phyloP scores from a whole-genome alignment of 805 yeast species.

The Wickerhamia fluorescens region DNA sequence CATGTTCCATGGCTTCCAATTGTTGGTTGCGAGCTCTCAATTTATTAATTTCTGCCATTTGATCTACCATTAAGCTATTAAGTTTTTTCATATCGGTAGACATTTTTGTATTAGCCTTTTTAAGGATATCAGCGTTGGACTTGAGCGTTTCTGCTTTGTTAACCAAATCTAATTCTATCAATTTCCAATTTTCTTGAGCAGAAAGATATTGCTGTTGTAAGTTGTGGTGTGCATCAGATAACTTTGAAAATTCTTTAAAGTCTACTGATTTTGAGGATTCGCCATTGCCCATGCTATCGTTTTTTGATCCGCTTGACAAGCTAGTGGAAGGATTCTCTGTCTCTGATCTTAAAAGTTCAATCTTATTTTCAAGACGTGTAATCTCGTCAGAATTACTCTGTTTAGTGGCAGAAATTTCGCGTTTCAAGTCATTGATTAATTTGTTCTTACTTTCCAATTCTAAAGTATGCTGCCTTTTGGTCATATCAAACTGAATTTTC shows the following conservation, averaged over 20 bases:
- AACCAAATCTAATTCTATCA: conserved; percentile 63
- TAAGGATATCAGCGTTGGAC: conserved; percentile 20
- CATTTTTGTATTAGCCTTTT: conserved; percentile 21
- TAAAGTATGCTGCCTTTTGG: conserved; percentile 22
- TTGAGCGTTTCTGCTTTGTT: conserved; percentile 35
- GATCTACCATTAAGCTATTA: conserved; percentile 8
- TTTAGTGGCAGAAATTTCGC: conserved; percentile 26
- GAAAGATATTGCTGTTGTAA: conserved; percentile 66
- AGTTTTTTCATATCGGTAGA: conserved; percentile 29
- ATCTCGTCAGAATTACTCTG: conserved; percentile 28
- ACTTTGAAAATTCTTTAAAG: conserved; percentile 36
- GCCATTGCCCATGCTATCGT: not conserved
- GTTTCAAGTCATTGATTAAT: conserved; percentile 23
- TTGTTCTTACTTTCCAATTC: conserved; percentile 27
- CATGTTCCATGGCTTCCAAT: conserved; percentile 20
- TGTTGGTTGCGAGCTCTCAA: conserved; percentile 11
- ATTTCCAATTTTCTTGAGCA: conserved; percentile 77
- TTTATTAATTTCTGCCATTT: conserved; percentile 9
- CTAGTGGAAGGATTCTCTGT: conserved; percentile 34
- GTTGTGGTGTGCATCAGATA: conserved; percentile 43
- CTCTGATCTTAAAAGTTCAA: conserved; percentile 61
- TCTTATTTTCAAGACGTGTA: conserved; percentile 54
- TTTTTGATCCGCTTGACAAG: not conserved
- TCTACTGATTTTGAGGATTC: conserved; percentile 14
- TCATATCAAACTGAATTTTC: conserved; percentile 26